phyloP scores from a whole-genome alignment of 2,329 filamentous ascomycete genomes.

The Aspergillus alliaceus region DNA sequence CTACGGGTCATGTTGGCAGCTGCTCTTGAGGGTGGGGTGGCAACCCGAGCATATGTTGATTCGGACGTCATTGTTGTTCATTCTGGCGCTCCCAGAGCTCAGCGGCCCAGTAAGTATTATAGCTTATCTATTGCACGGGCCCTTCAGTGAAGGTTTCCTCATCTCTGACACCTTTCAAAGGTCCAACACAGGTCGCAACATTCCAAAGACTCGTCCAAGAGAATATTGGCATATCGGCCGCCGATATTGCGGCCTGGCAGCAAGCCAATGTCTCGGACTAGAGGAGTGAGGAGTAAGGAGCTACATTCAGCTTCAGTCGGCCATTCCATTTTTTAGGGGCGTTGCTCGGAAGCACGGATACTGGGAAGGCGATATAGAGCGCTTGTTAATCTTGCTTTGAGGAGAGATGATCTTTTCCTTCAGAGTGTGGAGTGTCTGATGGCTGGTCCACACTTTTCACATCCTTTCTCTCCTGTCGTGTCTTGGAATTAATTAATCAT shows the following conservation, averaged over 20 bases:
- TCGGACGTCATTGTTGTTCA: slow-evolving; percentile 32
- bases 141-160: not conserved
- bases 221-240: slow-evolving; percentile 31
- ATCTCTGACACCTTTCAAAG: slow-evolving; percentile 22
- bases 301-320: not conserved
- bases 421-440: too few relatives aligned
- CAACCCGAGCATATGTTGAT: slow-evolving; percentile 30
- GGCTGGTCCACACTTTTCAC: too few relatives aligned
- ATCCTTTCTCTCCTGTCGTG: too few relatives aligned
- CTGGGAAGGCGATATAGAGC: not conserved
- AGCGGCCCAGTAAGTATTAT: slow-evolving; percentile 30
- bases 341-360: not conserved
- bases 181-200: slow-evolving; percentile 22
- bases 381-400: not conserved
- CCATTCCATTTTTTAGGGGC: not conserved
- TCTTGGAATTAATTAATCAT: too few relatives aligned
- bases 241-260: slow-evolving; percentile 34
- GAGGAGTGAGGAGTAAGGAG: not conserved
- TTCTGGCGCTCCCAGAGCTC: slow-evolving; percentile 22
- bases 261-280: not conserved
- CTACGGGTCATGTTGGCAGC: slow-evolving; percentile 33
- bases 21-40: slow-evolving; percentile 28
- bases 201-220: slow-evolving; percentile 28
- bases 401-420: not conserved
- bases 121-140: slow-evolving; percentile 4